Evolutionary conservation across 352 stramenopile species (phyloP).

Genomic region (Phytopythium litorale): DNA sequence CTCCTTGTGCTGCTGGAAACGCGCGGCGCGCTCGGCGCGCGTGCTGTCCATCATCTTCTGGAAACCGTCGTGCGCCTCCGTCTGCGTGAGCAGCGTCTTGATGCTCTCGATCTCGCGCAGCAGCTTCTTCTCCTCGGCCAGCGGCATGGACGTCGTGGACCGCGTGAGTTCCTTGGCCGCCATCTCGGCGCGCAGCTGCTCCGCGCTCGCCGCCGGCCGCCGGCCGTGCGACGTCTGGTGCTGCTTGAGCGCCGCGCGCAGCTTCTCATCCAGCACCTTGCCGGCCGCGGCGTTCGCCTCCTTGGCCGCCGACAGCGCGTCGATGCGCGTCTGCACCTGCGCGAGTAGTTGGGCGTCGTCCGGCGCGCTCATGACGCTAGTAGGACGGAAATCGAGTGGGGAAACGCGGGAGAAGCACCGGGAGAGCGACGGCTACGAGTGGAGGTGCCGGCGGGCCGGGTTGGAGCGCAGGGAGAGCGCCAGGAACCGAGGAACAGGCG

Average conservation of each 20-base stretch:
- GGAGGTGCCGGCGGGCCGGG: not conserved
- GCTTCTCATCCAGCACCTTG: conserved; percentile 74
- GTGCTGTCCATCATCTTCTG: conserved; percentile 52
- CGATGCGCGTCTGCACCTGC: conserved; percentile 48
- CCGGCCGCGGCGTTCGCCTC: conserved; percentile 47
- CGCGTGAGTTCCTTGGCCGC: conserved; percentile 50
- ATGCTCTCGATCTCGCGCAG: conserved; percentile 64
- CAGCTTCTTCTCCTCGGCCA: conserved; percentile 67
- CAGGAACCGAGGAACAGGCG: not conserved
- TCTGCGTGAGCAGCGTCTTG: conserved; percentile 49
- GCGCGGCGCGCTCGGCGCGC: conserved; percentile 51
- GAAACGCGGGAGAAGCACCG: not conserved
- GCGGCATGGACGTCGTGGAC: conserved; percentile 70
- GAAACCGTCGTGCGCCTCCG: conserved; percentile 49
- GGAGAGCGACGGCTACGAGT: not conserved
- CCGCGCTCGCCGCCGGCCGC: conserved; percentile 46
- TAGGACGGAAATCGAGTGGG: not conserved
- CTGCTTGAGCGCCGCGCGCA: conserved; percentile 62
- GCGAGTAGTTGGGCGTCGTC: conserved; percentile 43
- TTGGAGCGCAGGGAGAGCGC: not conserved
- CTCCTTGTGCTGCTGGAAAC: conserved; percentile 50
- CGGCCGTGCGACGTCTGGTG: conserved; percentile 28
- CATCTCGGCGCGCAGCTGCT: conserved; percentile 56
- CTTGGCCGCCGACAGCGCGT: conserved; percentile 29
- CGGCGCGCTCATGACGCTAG: conserved; percentile 22